Evolutionary conservation across 1,284 basidiomycete species (phyloP).

Genomic region (Naganishia albida): DNA sequence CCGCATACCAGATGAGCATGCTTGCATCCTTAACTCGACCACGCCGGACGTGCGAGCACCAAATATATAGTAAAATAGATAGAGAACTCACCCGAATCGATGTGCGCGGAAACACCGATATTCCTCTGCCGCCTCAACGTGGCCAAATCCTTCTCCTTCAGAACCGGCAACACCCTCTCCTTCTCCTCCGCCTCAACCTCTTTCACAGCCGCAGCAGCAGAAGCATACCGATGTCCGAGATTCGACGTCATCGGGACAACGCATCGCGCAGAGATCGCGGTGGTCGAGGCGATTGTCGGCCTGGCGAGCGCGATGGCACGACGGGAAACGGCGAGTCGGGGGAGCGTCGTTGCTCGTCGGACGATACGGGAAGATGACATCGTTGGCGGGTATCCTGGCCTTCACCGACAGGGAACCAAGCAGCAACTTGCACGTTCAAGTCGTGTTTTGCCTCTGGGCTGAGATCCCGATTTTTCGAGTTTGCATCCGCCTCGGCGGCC

Average conservation of each 20-base stretch:
- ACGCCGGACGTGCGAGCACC: background rate
- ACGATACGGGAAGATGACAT: background rate
- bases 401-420: too few relatives aligned
- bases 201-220: conserved; percentile 2
- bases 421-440: too few relatives aligned
- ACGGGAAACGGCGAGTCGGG: background rate
- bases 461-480: too few relatives aligned
- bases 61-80: background rate
- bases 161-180: conserved; percentile 45
- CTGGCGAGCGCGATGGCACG: background rate
- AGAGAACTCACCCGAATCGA: conserved; percentile 68
- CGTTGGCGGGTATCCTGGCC: background rate
- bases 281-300: background rate
- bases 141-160: conserved; percentile 45
- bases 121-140: conserved; percentile 52
- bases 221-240: background rate
- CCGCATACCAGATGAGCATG: too few relatives aligned
- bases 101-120: conserved; percentile 73
- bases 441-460: too few relatives aligned
- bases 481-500: too few relatives aligned
- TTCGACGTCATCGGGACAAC: background rate
- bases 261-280: background rate
- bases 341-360: background rate
- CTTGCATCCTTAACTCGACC: too few relatives aligned
- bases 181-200: conserved; percentile 2